Evolutionary conservation across 2,329 filamentous ascomycete species (phyloP).

Genomic region (Coniochaeta prunicola): DNA sequence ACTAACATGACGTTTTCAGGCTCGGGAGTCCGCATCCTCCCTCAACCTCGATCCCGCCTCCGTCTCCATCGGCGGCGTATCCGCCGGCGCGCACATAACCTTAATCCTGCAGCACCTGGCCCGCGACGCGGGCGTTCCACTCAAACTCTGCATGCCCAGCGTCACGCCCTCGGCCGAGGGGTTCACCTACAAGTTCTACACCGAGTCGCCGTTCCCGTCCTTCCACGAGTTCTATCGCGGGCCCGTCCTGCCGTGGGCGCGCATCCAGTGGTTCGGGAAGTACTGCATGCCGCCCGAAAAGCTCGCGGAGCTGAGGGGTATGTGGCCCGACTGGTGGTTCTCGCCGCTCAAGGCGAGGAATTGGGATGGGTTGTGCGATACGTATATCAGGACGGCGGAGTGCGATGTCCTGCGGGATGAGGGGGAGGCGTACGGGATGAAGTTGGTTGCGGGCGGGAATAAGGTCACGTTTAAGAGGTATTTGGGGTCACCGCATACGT

Average conservation of each 20-base stretch:
- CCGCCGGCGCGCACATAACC: conserved; percentile 27
- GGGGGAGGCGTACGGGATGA: conserved; percentile 30
- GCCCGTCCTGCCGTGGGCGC: conserved; percentile 24
- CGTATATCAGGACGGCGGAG: conserved; percentile 24
- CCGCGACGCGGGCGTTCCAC: conserved; percentile 26
- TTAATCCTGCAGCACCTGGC: conserved; percentile 28
- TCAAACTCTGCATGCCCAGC: conserved; percentile 24
- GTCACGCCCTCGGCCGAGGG: conserved; percentile 20
- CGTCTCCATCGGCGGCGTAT: conserved; percentile 29
- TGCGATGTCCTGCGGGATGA: conserved; percentile 31
- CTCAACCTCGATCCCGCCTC: conserved; percentile 24
- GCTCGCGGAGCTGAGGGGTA: conserved; percentile 13
- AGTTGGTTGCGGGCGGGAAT: conserved; percentile 25
- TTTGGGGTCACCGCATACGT: conserved; percentile 28
- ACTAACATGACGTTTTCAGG: conserved; percentile 10
- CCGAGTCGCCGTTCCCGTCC: conserved; percentile 25
- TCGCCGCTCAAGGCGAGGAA: conserved; percentile 22
- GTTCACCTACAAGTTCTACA: conserved; percentile 21
- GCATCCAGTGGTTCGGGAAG: conserved; percentile 24
- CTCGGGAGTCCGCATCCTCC: conserved; percentile 14
- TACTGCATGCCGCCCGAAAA: conserved; percentile 19
- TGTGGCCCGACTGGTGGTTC: conserved; percentile 27
- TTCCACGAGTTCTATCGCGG: conserved; percentile 25
- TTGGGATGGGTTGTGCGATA: conserved; percentile 23
- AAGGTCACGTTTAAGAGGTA: conserved; percentile 29